Conservation (phyloP, 2,329 filamentous ascomycete species). For the Aureobasidium melanogenum region DNA sequence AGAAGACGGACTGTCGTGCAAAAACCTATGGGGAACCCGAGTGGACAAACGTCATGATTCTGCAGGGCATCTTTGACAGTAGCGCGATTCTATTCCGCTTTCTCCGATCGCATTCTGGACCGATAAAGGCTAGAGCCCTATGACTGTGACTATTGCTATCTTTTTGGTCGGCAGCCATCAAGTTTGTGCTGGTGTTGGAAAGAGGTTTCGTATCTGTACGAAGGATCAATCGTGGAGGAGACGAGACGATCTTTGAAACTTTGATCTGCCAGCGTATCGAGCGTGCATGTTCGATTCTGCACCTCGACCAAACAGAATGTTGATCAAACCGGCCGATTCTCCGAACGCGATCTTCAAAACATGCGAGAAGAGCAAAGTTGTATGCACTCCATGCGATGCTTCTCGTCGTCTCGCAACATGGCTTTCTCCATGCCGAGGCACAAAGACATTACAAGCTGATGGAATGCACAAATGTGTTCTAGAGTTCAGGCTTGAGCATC, state of each 20-base stretch:
- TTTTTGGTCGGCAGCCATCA: neutral
- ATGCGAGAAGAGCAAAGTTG: neutral
- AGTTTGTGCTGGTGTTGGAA: neutral
- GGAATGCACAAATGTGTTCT: too few species aligned
- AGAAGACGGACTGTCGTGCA: neutral
- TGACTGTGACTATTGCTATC: too few species aligned
- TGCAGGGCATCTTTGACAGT: neutral
- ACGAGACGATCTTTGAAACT: neutral
- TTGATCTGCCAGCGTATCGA: neutral
- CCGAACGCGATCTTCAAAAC: neutral
- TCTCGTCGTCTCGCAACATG: neutral
- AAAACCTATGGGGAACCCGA: neutral
- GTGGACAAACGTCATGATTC: constrained; percentile 7
- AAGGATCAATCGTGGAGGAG: neutral
- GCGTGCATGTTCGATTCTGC: constrained; percentile 1
- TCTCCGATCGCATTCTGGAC: neutral
- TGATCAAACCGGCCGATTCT: neutral
- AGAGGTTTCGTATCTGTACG: neutral
- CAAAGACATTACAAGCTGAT: too few species aligned
- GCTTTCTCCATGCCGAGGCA: too few species aligned
- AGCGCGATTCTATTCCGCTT: neutral
- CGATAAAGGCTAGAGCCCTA: too few species aligned
- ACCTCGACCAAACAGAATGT: neutral
- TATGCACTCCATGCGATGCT: neutral
- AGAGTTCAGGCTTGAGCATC: too few species aligned